phyloP scores from a whole-genome alignment of 163 green algal species.

The Chlorella variabilis region DNA sequence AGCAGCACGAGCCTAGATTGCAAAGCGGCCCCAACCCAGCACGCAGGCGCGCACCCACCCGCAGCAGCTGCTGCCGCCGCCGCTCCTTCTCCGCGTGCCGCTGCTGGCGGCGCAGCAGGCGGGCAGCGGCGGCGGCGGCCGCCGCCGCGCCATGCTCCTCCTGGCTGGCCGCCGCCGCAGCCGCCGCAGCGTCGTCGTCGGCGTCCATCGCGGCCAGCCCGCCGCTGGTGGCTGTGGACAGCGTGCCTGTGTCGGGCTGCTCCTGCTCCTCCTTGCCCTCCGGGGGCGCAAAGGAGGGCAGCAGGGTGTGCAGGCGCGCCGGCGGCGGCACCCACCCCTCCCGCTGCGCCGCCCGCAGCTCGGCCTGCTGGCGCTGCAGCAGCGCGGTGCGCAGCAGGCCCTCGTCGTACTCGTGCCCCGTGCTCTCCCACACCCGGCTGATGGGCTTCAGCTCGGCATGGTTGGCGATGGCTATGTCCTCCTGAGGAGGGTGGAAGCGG shows the following conservation, averaged over 20 bases:
- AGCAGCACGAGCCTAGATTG: no score
- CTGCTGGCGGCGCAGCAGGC: conserved; percentile 6
- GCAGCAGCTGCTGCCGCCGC: conserved; percentile 27
- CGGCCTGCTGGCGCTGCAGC: conserved; percentile 4
- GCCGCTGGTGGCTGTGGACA: conserved; percentile 22
- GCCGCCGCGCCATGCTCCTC: conserved; percentile 15
- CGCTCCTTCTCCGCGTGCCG: conserved; percentile 19
- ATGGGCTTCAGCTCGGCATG: conserved; percentile 27
- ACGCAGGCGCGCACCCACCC: no score
- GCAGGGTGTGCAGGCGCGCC: conserved; percentile 10
- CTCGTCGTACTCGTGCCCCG: conserved; percentile 29
- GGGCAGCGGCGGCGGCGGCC: background rate
- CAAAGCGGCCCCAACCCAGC: background rate
- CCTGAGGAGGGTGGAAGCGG: background rate
- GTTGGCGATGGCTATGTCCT: conserved; percentile 15
- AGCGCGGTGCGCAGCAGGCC: conserved; percentile 13
- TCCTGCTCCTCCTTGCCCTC: conserved; percentile 16
- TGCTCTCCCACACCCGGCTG: conserved; percentile 7
- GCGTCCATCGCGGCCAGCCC: conserved; percentile 14
- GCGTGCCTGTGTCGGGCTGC: background rate
- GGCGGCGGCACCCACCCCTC: conserved; percentile 28
- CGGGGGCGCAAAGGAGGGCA: conserved; percentile 25
- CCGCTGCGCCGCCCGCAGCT: conserved; percentile 19
- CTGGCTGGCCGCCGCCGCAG: conserved; percentile 13
- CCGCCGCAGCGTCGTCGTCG: conserved; percentile 10